A percentile compares a stretch with the other conserved stretches of the same genome.
phyloP scores from a whole-genome alignment of 2,329 filamentous ascomycete genomes.

The Hortaea sp. region DNA sequence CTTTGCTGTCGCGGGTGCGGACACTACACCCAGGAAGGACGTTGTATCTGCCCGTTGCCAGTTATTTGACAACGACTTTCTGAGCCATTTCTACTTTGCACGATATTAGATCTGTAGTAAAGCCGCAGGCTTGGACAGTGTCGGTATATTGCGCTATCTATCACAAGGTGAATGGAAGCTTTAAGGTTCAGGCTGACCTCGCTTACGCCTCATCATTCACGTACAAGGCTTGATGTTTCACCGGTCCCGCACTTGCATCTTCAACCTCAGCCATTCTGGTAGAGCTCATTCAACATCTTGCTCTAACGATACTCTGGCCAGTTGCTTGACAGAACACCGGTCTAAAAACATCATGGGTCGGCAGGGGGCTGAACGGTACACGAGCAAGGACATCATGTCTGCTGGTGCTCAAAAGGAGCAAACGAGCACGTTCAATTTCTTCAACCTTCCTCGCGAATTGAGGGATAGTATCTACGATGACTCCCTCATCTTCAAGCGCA shows the following conservation, averaged over 20 bases:
- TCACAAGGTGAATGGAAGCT: not conserved
- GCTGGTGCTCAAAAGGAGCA: not conserved
- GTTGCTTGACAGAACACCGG: no score
- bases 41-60: no score
- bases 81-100: no score
- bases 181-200: constrained; percentile 1
- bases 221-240: not conserved
- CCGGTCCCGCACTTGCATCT: constrained; percentile 4
- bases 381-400: not conserved
- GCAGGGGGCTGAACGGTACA: not conserved
- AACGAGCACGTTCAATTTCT: not conserved
- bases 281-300: constrained; percentile 5
- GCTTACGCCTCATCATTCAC: not conserved
- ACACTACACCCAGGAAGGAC: no score
- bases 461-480: not conserved
- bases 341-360: not conserved
- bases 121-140: no score
- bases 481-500: constrained; percentile 1
- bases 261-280: constrained; percentile 6
- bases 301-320: not conserved
- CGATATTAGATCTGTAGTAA: no score
- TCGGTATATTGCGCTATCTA: no score
- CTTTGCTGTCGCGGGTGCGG: no score
- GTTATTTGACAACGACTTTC: no score
- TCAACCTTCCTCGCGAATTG: not conserved